Evolutionary conservation across 2,329 filamentous ascomycete genomes (phyloP).

Genomic region (Nemania sp.): DNA sequence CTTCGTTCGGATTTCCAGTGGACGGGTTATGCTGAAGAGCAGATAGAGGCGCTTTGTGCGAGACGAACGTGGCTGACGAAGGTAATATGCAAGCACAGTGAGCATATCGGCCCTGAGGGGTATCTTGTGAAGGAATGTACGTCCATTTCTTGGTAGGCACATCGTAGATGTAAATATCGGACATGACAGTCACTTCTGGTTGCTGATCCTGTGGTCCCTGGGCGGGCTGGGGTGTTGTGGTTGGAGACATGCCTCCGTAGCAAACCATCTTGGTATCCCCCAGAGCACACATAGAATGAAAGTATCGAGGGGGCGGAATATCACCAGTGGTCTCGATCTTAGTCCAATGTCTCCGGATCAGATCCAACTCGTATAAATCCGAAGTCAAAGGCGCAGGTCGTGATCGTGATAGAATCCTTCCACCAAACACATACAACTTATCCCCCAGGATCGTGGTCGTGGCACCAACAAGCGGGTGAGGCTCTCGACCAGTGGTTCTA

Average conservation of each 20-base stretch:
- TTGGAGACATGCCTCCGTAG: constrained; percentile 97
- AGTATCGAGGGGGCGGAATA: constrained; percentile 88
- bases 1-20: constrained; percentile 81
- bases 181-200: constrained; percentile 94
- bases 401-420: constrained; percentile 81
- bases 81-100: constrained; percentile 93
- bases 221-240: constrained; percentile 53
- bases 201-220: constrained; percentile 64
- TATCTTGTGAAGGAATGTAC: constrained; percentile 76
- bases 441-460: constrained; percentile 95
- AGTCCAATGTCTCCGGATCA: constrained; percentile 90
- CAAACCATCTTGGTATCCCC: constrained; percentile 97
- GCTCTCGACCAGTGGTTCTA: constrained; percentile 87
- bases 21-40: constrained; percentile 89
- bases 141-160: constrained; percentile 83
- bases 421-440: constrained; percentile 96
- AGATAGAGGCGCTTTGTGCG: constrained; percentile 79
- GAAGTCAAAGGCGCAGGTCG: constrained; percentile 81
- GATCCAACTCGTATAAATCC: constrained; percentile 90
- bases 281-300: constrained; percentile 92
- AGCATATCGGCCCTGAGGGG: constrained; percentile 92
- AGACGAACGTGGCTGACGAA: constrained; percentile 85
- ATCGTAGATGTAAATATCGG: constrained; percentile 95
- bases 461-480: constrained; percentile 88
- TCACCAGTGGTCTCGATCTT: constrained; percentile 85